Evolutionary conservation across 1,139 yeast species (phyloP).

Genomic region (Wickerhamomyces sp.): DNA sequence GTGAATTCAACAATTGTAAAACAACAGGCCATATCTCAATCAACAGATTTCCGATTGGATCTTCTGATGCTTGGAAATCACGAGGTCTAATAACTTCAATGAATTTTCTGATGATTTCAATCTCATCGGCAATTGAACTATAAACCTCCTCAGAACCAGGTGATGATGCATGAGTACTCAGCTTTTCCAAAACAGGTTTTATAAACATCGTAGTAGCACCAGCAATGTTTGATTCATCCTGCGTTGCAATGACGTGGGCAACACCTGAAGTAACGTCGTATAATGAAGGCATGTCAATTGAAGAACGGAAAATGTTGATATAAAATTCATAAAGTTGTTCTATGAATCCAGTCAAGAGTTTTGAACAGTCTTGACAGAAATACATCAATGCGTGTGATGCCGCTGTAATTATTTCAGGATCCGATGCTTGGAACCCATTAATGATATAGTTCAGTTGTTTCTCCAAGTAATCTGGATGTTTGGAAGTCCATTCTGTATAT

Average conservation of each 20-base stretch:
- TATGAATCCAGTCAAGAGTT: conserved; percentile 58
- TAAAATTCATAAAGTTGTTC: conserved; percentile 77
- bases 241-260: conserved; percentile 72
- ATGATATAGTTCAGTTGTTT: conserved; percentile 82
- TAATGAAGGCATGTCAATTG: conserved; percentile 63
- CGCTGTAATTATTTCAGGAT: conserved; percentile 64
- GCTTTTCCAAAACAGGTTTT: conserved; percentile 54
- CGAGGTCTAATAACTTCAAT: conserved; percentile 54
- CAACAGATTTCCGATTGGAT: conserved; percentile 57
- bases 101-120: conserved; percentile 72
- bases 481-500: conserved; percentile 91
- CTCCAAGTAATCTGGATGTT: conserved; percentile 77
- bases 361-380: conserved; percentile 88
- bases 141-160: conserved; percentile 34
- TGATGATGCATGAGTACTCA: conserved; percentile 28
- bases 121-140: conserved; percentile 60
- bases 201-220: conserved; percentile 54
- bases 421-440: conserved; percentile 54
- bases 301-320: conserved; percentile 46
- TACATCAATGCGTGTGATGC: conserved; percentile 93
- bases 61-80: conserved; percentile 28
- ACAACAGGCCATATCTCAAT: conserved; percentile 59
- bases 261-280: conserved; percentile 87
- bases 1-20: conserved; percentile 42
- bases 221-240: conserved; percentile 38